phyloP scores from a whole-genome alignment of 2,329 filamentous ascomycete genomes.

The Myriosclerotinia curreyana region DNA sequence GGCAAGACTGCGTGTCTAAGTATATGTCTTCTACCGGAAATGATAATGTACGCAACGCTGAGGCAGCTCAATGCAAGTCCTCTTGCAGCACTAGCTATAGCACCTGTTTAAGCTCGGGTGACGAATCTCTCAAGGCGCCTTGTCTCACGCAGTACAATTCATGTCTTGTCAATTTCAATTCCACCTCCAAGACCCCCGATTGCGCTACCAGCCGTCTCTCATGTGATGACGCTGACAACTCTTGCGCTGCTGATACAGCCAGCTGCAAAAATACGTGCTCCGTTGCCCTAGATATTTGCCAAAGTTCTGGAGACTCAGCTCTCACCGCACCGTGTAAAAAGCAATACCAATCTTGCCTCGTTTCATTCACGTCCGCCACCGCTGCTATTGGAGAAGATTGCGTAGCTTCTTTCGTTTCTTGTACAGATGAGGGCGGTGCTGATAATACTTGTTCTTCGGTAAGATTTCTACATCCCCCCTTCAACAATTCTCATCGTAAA shows the following conservation, averaged over 20 bases:
- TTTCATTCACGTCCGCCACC: constrained; percentile 15
- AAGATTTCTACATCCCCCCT: not conserved
- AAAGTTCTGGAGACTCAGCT: constrained; percentile 21
- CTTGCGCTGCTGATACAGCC: constrained; percentile 17
- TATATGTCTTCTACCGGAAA: constrained; percentile 22
- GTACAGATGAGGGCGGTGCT: not conserved
- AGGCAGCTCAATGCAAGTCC: constrained; percentile 24
- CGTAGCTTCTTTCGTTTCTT: constrained; percentile 3
- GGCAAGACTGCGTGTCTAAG: constrained; percentile 24
- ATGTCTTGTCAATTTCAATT: constrained; percentile 17
- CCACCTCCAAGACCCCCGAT: not conserved
- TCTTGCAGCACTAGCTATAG: constrained; percentile 2
- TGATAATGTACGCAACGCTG: constrained; percentile 19
- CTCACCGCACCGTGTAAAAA: constrained; percentile 16
- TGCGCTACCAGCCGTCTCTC: constrained; percentile 1
- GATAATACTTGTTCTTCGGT: constrained; percentile 14
- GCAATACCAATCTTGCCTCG: constrained; percentile 22
- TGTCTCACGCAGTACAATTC: constrained; percentile 22
- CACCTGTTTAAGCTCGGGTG: constrained; percentile 20
- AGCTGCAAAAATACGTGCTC: constrained; percentile 26
- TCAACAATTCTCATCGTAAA: not conserved
- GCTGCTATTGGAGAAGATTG: constrained; percentile 17
- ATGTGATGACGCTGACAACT: constrained; percentile 17
- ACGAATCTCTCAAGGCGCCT: constrained; percentile 16
- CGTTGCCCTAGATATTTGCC: constrained; percentile 22